Percentiles rank a stretch among this genome's conserved stretches.
Evolutionary conservation across 805 yeast genomes (phyloP).

Genomic region (Pichia ethanolica): DNA sequence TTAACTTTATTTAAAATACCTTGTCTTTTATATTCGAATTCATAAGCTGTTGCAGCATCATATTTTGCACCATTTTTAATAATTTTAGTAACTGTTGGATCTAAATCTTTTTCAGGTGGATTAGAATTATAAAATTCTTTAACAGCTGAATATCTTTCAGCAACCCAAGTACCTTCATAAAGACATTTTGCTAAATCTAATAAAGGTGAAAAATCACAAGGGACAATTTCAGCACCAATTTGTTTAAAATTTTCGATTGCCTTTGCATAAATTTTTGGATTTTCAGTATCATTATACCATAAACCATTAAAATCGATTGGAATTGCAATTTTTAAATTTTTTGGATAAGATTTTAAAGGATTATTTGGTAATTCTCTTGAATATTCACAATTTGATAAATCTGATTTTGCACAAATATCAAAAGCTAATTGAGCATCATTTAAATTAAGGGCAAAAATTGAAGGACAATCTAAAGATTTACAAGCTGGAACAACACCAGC

Average conservation of each 20-base stretch:
- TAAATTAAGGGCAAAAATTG: constrained; percentile 71
- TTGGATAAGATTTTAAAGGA: constrained; percentile 53
- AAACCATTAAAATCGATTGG: constrained; percentile 52
- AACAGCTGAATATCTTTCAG: constrained; percentile 84
- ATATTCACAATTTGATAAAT: constrained; percentile 63
- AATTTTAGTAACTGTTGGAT: constrained; percentile 75
- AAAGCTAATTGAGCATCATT: constrained; percentile 79
- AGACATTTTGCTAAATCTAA: constrained; percentile 77
- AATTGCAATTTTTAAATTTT: constrained; percentile 62
- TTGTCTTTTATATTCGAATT: constrained; percentile 81
- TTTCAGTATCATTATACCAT: constrained; percentile 79
- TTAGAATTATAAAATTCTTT: constrained; percentile 61
- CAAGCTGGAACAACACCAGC: constrained; percentile 97
- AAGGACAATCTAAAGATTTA: constrained; percentile 86
- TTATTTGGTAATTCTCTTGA: constrained; percentile 67
- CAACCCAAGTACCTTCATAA: constrained; percentile 99
- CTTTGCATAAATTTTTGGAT: constrained; percentile 56
- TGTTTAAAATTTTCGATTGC: constrained; percentile 50
- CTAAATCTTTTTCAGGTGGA: constrained; percentile 65
- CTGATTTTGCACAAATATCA: constrained; percentile 63
- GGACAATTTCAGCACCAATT: constrained; percentile 50
- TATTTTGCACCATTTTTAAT: constrained; percentile 71
- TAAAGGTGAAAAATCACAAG: constrained; percentile 67
- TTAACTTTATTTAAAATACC: constrained; percentile 63
- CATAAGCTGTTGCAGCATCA: constrained; percentile 78